Evolutionary conservation across 139 green algal genomes (phyloP), one percentile per base, ranked within the genome.

Genomic region (Eudorina sp.): DNA sequence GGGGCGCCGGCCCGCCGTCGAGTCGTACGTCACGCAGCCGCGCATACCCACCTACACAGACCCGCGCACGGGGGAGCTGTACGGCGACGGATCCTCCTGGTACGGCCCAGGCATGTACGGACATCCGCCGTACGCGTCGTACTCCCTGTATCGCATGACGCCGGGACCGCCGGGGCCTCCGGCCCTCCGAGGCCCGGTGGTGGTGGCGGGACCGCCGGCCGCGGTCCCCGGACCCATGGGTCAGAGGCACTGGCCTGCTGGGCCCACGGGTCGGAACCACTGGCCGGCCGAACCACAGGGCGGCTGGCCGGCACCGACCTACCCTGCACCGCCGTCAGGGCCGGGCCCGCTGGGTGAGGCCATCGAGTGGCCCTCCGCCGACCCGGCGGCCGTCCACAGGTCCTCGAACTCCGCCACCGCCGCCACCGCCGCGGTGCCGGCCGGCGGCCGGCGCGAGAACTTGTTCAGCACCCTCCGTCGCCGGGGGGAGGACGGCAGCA

Each of bases 401-500:
- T 21, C 51, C 14, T 68, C 76, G n/a, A 16, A n/a, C 29, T 4
- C 16, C 58, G 18, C 36, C n/a, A 40, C 27, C 29, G 38, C 23
- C 55, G 41, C 55, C 81, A 4, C 31, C 45, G 31, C 3, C 34
- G 46, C 8, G n/a, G n/a, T n/a, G n/a, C n/a, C n/a, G n/a, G n/a
- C 58, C 45, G 11, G 55, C 78, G 27, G 2, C 38, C 80, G 53
- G 0, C 27, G 60, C n/a, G 40, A 13, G 29, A 88, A 80, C 83
- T 68, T 88, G 4, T 88, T 88, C 51, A 72, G 68, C 68, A 88
- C 68, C 16, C 83, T 88, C 62, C 66, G 83, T 18, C 66, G 83
- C 3, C 83, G 83, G 4, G 83, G 83, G 0, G 83, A 88, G 11
- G 68, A 55, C 66, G 83, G 83, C 4, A 34, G 48, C 62, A 78